Percentiles rank a stretch among this genome's conserved stretches.
These are phyloP conservation scores for Pleurotus cornucopiae DNA, from an alignment of 768 basidiomycete species.

Conservation along the genomic window DNA sequence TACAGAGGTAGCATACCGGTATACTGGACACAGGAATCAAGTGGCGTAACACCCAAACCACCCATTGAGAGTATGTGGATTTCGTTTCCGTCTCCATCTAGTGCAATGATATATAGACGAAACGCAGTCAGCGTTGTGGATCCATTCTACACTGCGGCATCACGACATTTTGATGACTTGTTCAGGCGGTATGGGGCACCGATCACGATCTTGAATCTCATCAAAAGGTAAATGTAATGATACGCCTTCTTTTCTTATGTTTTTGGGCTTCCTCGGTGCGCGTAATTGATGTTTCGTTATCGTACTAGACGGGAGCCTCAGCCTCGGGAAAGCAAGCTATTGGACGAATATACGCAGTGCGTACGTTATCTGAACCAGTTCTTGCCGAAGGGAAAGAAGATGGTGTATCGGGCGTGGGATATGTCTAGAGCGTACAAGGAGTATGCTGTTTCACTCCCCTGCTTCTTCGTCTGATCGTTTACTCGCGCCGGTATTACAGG, in stretches of 20 bases:
- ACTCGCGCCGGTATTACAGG: conserved; percentile 31
- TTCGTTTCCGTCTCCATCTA: no score
- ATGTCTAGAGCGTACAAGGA: conserved; percentile 95
- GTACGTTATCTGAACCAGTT: conserved; percentile 94
- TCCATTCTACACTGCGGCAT: conserved; percentile 91
- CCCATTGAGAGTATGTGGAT: conserved; percentile 84
- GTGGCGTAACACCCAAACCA: conserved; percentile 85
- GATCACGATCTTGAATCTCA: conserved; percentile 88
- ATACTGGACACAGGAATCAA: conserved; percentile 95
- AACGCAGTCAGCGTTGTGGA: conserved; percentile 82
- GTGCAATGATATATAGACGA: no score
- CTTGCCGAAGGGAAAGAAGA: conserved; percentile 77
- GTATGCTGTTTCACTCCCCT: conserved; percentile 31
- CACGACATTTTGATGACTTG: conserved; percentile 89
- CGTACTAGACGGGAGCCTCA: conserved; percentile 54
- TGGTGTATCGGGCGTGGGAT: conserved; percentile 94
- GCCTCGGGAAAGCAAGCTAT: conserved; percentile 83
- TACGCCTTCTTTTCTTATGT: no score
- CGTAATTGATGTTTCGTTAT: not conserved
- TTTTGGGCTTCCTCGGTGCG: not conserved
- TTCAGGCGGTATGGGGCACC: conserved; percentile 87
- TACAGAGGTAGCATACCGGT: conserved; percentile 95
- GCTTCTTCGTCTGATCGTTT: not conserved
- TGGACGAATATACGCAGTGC: conserved; percentile 90
- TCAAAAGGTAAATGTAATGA: conserved; percentile 49